Percentiles rank a stretch among this genome's conserved stretches.
Evolutionary conservation across 2,329 filamentous ascomycete genomes (phyloP).

Genomic region (Ophiostoma pallidulum): DNA sequence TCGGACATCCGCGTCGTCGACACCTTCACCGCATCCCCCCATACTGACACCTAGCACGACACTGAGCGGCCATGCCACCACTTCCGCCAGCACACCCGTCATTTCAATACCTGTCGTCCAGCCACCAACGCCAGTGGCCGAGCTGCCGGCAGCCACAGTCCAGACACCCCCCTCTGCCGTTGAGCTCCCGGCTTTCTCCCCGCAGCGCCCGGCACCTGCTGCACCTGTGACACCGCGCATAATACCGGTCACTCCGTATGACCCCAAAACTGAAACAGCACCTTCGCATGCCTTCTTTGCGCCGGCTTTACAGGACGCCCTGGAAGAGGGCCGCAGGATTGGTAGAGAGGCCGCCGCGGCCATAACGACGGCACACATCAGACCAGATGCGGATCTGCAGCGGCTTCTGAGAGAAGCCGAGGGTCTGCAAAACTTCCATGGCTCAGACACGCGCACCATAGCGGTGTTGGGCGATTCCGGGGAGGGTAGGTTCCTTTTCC

Average conservation of each 20-base stretch:
- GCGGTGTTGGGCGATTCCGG: conserved; percentile 1
- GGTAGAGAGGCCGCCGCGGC: neutral
- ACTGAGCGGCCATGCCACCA: no score
- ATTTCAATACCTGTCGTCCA: no score
- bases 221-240: no score
- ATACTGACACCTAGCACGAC: no score
- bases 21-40: no score
- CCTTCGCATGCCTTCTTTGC: neutral
- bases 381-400: neutral
- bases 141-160: no score
- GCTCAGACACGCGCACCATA: neutral
- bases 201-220: no score
- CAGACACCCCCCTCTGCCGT: no score
- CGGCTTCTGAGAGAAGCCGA: neutral
- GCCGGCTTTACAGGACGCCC: neutral
- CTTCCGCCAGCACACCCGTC: no score
- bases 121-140: no score
- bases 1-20: no score
- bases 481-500: neutral
- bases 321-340: neutral
- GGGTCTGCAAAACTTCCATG: neutral
- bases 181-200: no score
- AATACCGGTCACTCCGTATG: neutral
- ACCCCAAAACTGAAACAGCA: neutral
- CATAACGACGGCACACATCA: neutral